Base-by-base conservation (phyloP, 805 yeast species). In the Kuraishia cidri region DNA sequence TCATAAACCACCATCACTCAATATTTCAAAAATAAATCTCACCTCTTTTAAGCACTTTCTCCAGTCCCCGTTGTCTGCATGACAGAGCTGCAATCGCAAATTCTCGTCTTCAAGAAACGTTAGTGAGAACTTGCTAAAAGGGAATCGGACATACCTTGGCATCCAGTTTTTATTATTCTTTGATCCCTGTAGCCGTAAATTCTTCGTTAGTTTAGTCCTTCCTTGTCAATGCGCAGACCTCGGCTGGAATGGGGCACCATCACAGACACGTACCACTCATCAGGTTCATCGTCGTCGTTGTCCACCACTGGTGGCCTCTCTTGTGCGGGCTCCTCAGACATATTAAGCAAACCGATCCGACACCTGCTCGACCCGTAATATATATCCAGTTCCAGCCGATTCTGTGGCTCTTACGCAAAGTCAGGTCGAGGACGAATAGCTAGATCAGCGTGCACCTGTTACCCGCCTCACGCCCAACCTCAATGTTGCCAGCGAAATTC, bases 1-100 rank as follows among this genome's bases (percentile, higher is more conserved):
- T 19, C 7, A 22, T n/a, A n/a, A n/a, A n/a, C n/a, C n/a, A n/a
- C n/a, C n/a, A n/a, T n/a, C n/a, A n/a, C n/a, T n/a, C n/a, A n/a
- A n/a, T n/a, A n/a, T n/a, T n/a, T n/a, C n/a, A 16, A 11, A 24
- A 20, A 7, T 7, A 20, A 7, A 11, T 49, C 75, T 37, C 45
- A 78, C 80, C 49, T 83, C 92, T 13, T 59, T 56, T 2, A 72
- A 50, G 42, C 94, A 82, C 45, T 74, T 56, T 34, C 94, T 58
- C 95, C 95, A 84, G 48, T 84, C 94, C 19, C 74, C 74, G 1
- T 78, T 79, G 37, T 82, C 94, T 3, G 86, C 87, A 48, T 80
- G 87, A 43, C 95, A 84, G 22, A 83, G 54, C 33, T 79, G 84
- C 21, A 84, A 57, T 11, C 72, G 72, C 47, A 77, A 54, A 45